Evolutionary conservation across 257 asterid species (phyloP).

Genomic region (Solanum pinnatisectum): DNA sequence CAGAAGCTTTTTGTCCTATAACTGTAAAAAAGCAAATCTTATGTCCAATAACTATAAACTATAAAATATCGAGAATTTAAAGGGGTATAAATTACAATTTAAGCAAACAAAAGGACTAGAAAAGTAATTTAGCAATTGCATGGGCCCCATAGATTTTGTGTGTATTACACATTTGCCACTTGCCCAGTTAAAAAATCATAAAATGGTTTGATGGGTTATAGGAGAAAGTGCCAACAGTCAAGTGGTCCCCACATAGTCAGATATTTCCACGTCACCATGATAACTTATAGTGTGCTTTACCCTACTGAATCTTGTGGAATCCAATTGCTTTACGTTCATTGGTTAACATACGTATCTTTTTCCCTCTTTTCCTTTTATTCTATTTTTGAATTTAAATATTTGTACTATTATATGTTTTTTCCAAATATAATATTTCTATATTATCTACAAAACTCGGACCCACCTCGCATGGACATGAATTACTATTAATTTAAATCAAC

Average conservation of each 20-base stretch:
- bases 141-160: background rate
- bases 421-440: background rate
- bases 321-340: background rate
- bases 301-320: background rate
- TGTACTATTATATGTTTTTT: background rate
- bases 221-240: background rate
- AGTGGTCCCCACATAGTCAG: background rate
- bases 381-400: background rate
- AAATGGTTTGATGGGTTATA: background rate
- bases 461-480: background rate
- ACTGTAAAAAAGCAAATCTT: too few species aligned
- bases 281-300: background rate
- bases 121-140: background rate
- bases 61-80: background rate
- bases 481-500: too few species aligned
- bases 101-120: background rate
- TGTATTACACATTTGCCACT: background rate
- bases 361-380: background rate
- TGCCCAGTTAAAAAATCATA: background rate
- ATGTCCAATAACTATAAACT: background rate
- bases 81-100: background rate
- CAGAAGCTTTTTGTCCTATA: background rate
- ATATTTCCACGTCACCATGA: background rate
- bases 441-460: background rate
- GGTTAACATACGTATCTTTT: background rate